phyloP scores from a whole-genome alignment of 805 yeast genomes.

The Tetrapisispora taiwanensis region DNA sequence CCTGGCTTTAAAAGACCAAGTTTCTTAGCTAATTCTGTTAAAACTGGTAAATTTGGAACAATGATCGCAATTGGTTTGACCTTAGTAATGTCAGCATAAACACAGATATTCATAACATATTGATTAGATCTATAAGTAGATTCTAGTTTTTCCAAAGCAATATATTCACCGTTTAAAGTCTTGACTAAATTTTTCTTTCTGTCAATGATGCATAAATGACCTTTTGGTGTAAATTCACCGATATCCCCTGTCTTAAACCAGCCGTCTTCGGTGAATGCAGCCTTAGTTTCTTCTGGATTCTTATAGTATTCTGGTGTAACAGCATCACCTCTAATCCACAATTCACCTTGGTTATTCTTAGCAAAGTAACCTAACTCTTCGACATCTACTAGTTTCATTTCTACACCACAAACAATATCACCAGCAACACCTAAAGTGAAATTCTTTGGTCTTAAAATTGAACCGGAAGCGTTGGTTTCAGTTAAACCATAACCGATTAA shows the following conservation, averaged over 20 bases:
- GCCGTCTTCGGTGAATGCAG: slow-evolving; percentile 69
- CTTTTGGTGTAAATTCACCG: slow-evolving; percentile 81
- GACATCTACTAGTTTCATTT: slow-evolving; percentile 83
- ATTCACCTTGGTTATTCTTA: slow-evolving; percentile 87
- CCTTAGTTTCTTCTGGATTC: slow-evolving; percentile 71
- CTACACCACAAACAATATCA: slow-evolving; percentile 67
- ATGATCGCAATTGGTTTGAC: slow-evolving; percentile 90
- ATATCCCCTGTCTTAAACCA: slow-evolving; percentile 98
- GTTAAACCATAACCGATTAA: slow-evolving; percentile 93
- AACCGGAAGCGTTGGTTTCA: slow-evolving; percentile 85
- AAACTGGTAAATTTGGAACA: slow-evolving; percentile 61
- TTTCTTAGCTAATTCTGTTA: slow-evolving; percentile 51
- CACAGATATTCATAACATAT: slow-evolving; percentile 73
- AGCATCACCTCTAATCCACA: slow-evolving; percentile 65
- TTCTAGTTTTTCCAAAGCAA: slow-evolving; percentile 92
- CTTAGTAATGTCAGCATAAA: slow-evolving; percentile 80
- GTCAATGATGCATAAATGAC: slow-evolving; percentile 77
- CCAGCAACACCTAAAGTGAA: slow-evolving; percentile 76
- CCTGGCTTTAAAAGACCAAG: slow-evolving; percentile 40
- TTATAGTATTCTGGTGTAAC: slow-evolving; percentile 71
- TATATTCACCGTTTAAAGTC: slow-evolving; percentile 93
- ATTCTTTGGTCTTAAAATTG: slow-evolving; percentile 53
- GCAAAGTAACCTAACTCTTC: slow-evolving; percentile 86
- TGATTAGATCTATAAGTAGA: slow-evolving; percentile 78
- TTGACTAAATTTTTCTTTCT: slow-evolving; percentile 93